A percentile compares a stretch with the other conserved stretches of the same genome.
Conservation (phyloP, 148 eudicot species). For the Rhododendron griersonianum region DNA sequence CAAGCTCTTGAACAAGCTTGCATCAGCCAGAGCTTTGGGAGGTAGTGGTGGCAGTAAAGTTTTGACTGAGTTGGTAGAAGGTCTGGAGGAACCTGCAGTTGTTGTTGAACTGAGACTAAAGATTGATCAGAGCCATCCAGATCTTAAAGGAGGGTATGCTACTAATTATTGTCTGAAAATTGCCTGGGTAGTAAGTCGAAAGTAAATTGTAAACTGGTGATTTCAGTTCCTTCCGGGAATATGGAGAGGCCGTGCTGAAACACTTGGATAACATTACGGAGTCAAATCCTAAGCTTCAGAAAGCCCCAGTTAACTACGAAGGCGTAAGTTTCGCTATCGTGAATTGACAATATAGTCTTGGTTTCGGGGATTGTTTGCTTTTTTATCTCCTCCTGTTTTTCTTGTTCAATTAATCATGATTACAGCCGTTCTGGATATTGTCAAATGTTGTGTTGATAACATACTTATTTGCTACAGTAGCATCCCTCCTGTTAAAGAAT, state of each 20-base stretch:
- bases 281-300: slow-evolving; percentile 67
- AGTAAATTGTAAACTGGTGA: slow-evolving; percentile 15
- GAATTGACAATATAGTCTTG: background rate
- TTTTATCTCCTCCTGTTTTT: background rate
- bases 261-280: slow-evolving; percentile 59
- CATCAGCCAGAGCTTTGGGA: slow-evolving; percentile 85
- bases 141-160: slow-evolving; percentile 90
- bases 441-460: background rate
- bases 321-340: slow-evolving; percentile 57
- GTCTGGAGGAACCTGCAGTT: slow-evolving; percentile 73
- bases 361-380: background rate
- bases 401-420: background rate
- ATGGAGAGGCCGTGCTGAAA: slow-evolving; percentile 82
- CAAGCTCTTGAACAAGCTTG: slow-evolving; percentile 90
- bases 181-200: background rate
- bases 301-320: slow-evolving; percentile 91
- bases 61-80: slow-evolving; percentile 81
- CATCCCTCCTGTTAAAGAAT: background rate
- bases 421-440: background rate
- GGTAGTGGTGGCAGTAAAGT: slow-evolving; percentile 73
- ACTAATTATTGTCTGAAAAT: slow-evolving; percentile 7
- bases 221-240: slow-evolving; percentile 81
- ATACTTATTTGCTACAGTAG: background rate
- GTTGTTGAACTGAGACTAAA: slow-evolving; percentile 80
- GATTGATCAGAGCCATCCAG: slow-evolving; percentile 74